A percentile compares a stretch with the other conserved stretches of the same genome.
Evolutionary conservation across 805 yeast genomes (phyloP).

Genomic region (Lipomyces chichibuensis): DNA sequence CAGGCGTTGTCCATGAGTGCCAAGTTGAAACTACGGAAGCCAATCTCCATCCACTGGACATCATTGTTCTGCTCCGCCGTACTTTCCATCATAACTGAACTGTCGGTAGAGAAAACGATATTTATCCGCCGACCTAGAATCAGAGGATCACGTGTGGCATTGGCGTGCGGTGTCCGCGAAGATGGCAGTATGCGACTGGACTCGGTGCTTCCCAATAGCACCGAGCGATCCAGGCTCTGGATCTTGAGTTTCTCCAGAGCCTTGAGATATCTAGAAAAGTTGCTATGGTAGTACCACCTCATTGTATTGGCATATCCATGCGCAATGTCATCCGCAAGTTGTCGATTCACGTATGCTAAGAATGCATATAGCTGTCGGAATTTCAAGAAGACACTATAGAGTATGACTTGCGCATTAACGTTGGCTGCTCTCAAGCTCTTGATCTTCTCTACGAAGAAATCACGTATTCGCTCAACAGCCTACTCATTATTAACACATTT

Average conservation of each 20-base stretch:
- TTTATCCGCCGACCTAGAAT: constrained; percentile 61
- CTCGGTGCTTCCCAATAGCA: constrained; percentile 56
- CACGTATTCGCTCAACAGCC: constrained; percentile 75
- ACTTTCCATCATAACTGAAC: constrained; percentile 74
- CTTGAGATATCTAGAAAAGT: constrained; percentile 74
- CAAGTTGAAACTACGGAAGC: constrained; percentile 69
- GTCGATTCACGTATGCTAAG: constrained; percentile 56
- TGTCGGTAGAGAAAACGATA: constrained; percentile 58
- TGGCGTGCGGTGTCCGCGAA: constrained; percentile 22
- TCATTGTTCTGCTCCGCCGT: constrained; percentile 78
- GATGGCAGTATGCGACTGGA: constrained; percentile 16
- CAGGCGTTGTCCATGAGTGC: constrained; percentile 76
- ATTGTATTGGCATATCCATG: constrained; percentile 86
- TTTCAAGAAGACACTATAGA: constrained; percentile 58
- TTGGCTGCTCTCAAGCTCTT: constrained; percentile 68
- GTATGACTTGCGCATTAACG: constrained; percentile 73
- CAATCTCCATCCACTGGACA: constrained; percentile 70
- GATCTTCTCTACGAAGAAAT: constrained; percentile 65
- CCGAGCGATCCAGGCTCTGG: constrained; percentile 57
- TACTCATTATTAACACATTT: not conserved
- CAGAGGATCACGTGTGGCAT: constrained; percentile 53
- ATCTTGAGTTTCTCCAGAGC: constrained; percentile 68
- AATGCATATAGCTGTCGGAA: constrained; percentile 67
- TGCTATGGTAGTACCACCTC: constrained; percentile 86
- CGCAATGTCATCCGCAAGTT: constrained; percentile 70